Evolutionary conservation across 1,284 basidiomycete species (phyloP), one percentile per base, ranked within the genome.

Genomic region (Ceratobasidium papillatum): DNA sequence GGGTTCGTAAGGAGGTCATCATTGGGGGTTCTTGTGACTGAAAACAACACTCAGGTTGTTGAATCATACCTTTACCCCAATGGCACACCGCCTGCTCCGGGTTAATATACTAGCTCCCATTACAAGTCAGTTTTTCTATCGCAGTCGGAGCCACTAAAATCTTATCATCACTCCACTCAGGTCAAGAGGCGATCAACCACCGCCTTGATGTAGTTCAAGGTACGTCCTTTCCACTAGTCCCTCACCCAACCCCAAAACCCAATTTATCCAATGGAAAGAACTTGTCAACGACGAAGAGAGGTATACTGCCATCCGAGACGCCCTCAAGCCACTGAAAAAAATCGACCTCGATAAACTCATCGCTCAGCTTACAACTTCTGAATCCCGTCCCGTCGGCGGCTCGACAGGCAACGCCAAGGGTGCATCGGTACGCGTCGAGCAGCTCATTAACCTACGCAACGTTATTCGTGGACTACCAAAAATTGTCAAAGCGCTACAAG

Each of bases 341-440:
- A 85, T 93, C 79, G 96, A 98, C 79, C 86, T 96, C 32, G 96
- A 98, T 81, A 95, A 93, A 80, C 84, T 98, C 4, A 92, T 96
- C 22, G 47, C 36, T 43, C 78, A 93, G 91, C 86, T 94, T 27
- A 88, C 86, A 2, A 84, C 88, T 0, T 87, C 86, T 2, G 90
- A 93, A 82, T 85, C 86, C 0, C 85, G 86, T 22, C 76, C 66
- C 0, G 65, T 64, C 51, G 78, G 41, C 45, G 66, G 66, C 19
- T 82, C 84, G 30, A 84, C 83, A 0, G 86, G 81, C 74, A 86
- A 84, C 5, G 87, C 89, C 1, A 90, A 89, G 76, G 84, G 86
- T 1, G 92, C 92, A 0, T 90, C 91, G 12, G 83, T 86, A 19
- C 88, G 93, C 17, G 89, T 96, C 59, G 82, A 87, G 1, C 91